Evolutionary conservation across 352 stramenopile genomes (phyloP).

Genomic region (Plasmopara halstedii): DNA sequence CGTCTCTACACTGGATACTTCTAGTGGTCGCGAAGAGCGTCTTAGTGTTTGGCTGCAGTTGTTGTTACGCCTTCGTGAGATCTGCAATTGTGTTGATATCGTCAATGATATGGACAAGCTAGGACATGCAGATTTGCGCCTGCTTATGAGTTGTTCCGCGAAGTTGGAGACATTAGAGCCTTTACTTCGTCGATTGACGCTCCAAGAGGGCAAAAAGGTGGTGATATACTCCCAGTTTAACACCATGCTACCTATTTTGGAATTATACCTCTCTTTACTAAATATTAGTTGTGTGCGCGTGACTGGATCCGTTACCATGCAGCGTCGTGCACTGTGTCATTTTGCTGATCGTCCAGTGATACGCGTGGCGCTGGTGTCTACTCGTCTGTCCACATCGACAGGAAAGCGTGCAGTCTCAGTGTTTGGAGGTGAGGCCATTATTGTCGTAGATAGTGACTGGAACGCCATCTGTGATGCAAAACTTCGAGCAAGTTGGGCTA

Average conservation of each 20-base stretch:
- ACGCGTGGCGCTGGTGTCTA: conserved; percentile 64
- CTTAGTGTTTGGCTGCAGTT: conserved; percentile 58
- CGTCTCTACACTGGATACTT: conserved; percentile 29
- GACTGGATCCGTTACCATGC: conserved; percentile 39
- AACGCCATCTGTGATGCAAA: conserved; percentile 75
- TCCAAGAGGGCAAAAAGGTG: conserved; percentile 58
- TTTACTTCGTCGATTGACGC: conserved; percentile 43
- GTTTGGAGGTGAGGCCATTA: conserved; percentile 66
- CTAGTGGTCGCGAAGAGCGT: conserved; percentile 37
- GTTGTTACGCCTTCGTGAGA: conserved; percentile 49
- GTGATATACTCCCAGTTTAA: conserved; percentile 74
- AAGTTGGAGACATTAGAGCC: conserved; percentile 56
- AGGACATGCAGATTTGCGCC: conserved; percentile 46
- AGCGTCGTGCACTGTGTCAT: conserved; percentile 59
- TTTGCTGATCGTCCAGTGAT: conserved; percentile 56
- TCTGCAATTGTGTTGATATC: conserved; percentile 81
- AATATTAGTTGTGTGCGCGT: conserved; percentile 61
- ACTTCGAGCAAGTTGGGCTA: conserved; percentile 68
- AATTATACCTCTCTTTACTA: conserved; percentile 57
- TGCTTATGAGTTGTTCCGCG: conserved; percentile 49
- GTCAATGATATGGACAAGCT: conserved; percentile 74
- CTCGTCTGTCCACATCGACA: conserved; percentile 32
- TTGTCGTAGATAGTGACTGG: conserved; percentile 82
- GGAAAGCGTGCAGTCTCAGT: conserved; percentile 46
- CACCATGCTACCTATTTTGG: conserved; percentile 62